Conservation (phyloP, 352 stramenopile genomes). For the Phytophthora pseudosyringae region DNA sequence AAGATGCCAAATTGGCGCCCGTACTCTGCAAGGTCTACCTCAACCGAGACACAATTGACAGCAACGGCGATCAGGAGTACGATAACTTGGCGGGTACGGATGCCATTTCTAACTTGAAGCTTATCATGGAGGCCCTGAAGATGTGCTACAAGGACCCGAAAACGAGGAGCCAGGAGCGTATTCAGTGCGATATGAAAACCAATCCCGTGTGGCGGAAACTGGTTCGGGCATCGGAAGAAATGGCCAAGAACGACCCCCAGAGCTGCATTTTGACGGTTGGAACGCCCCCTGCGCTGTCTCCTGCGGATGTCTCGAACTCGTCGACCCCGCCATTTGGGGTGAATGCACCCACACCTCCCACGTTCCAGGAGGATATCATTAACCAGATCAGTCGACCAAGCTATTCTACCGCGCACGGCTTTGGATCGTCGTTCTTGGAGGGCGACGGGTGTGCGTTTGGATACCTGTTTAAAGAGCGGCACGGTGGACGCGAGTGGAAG, state of each 20-base stretch:
- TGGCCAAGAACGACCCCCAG: slow-evolving; percentile 51
- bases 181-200: slow-evolving; percentile 57
- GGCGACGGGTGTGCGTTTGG: slow-evolving; percentile 87
- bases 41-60: slow-evolving; percentile 33
- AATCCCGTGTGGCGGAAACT: slow-evolving; percentile 67
- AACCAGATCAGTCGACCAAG: slow-evolving; percentile 87
- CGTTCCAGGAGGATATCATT: slow-evolving; percentile 90
- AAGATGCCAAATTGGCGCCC: slow-evolving; percentile 62
- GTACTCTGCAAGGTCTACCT: slow-evolving; percentile 72
- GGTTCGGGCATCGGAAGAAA: slow-evolving; percentile 56
- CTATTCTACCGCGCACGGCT: slow-evolving; percentile 83
- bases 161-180: slow-evolving; percentile 74
- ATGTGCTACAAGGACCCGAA: slow-evolving; percentile 79
- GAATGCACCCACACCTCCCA: slow-evolving; percentile 54
- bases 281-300: slow-evolving; percentile 38
- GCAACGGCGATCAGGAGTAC: slow-evolving; percentile 40
- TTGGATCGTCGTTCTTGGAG: slow-evolving; percentile 86
- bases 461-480: slow-evolving; percentile 84
- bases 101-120: slow-evolving; percentile 79
- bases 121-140: slow-evolving; percentile 81
- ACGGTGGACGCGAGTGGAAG: slow-evolving; percentile 71
- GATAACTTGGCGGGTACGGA: slow-evolving; percentile 64
- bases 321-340: slow-evolving; percentile 31
- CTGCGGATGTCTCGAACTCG: slow-evolving; percentile 30
- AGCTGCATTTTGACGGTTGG: slow-evolving; percentile 67